Conservation (phyloP, 176 grass and related monocot species). For the Panicum miliaceum region DNA sequence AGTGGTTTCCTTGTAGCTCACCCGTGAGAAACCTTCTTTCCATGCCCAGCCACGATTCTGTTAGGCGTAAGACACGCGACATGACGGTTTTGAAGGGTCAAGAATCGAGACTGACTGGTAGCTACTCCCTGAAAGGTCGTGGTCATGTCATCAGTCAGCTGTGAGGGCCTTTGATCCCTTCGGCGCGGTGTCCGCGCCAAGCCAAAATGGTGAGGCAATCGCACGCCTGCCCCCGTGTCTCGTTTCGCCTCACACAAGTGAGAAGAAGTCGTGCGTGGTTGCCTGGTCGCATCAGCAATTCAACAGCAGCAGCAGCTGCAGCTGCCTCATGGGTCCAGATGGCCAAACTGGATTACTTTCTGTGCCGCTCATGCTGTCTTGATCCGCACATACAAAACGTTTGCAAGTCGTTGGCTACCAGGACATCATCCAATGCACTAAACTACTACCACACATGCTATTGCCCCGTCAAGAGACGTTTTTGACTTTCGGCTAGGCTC, state of each 20-base stretch:
- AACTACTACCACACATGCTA: not conserved
- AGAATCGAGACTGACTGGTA: too few relatives aligned
- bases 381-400: not conserved
- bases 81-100: too few relatives aligned
- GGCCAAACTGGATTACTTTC: not conserved
- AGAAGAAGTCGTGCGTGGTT: not conserved
- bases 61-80: not conserved
- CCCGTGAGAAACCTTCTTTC: not conserved
- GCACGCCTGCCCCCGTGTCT: not conserved
- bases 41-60: not conserved
- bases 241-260: not conserved
- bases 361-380: conserved; percentile 22
- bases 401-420: not conserved
- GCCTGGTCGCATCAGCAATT: conserved; percentile 8
- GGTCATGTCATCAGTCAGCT: not conserved
- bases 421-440: not conserved
- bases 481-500: conserved; percentile 6
- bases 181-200: not conserved
- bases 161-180: conserved; percentile 5
- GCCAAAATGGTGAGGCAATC: conserved; percentile 31
- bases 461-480: not conserved
- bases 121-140: too few relatives aligned
- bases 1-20: too few relatives aligned
- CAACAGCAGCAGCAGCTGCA: not conserved
- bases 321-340: not conserved